phyloP scores from a whole-genome alignment of 2,329 filamentous ascomycete species.

The Stenocarpella maydis region DNA sequence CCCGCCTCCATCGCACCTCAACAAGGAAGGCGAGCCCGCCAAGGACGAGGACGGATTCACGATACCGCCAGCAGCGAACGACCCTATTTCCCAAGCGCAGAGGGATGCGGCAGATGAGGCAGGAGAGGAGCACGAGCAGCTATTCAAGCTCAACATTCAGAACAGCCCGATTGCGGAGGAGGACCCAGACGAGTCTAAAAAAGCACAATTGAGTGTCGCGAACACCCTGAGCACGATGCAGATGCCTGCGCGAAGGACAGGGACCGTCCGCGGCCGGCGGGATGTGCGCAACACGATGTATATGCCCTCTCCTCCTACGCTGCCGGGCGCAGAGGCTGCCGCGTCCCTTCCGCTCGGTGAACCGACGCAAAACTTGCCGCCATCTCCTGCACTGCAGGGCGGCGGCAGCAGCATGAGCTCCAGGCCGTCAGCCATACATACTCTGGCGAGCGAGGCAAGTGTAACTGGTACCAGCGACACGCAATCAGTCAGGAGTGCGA shows the following conservation, averaged over 20 bases:
- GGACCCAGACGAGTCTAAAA: conserved; percentile 76
- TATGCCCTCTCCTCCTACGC: conserved; percentile 58
- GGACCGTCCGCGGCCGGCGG: conserved; percentile 85
- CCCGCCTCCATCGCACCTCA: conserved; percentile 56
- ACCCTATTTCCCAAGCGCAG: conserved; percentile 77
- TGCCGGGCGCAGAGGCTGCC: conserved; percentile 14
- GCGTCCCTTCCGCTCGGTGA: conserved; percentile 37
- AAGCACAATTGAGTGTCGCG: conserved; percentile 77
- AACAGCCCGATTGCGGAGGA: conserved; percentile 81
- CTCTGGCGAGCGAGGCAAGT: conserved; percentile 70
- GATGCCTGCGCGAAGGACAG: conserved; percentile 72
- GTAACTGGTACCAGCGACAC: conserved; percentile 75
- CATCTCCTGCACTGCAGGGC: conserved; percentile 49
- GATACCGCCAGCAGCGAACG: conserved; percentile 69
- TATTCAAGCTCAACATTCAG: conserved; percentile 82
- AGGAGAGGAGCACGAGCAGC: conserved; percentile 62
- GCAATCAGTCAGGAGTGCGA: conserved; percentile 88
- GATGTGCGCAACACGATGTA: conserved; percentile 94
- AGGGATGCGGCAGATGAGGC: conserved; percentile 64
- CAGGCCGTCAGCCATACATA: conserved; percentile 58
- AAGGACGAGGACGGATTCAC: conserved; percentile 81
- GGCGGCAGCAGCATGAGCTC: conserved; percentile 42
- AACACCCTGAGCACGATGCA: conserved; percentile 72
- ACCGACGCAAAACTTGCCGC: conserved; percentile 40
- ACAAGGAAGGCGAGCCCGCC: conserved; percentile 48